These are phyloP conservation scores for Annona squamosa DNA, from an alignment of 164 flowering plant genomes.

Conservation along the genomic window DNA sequence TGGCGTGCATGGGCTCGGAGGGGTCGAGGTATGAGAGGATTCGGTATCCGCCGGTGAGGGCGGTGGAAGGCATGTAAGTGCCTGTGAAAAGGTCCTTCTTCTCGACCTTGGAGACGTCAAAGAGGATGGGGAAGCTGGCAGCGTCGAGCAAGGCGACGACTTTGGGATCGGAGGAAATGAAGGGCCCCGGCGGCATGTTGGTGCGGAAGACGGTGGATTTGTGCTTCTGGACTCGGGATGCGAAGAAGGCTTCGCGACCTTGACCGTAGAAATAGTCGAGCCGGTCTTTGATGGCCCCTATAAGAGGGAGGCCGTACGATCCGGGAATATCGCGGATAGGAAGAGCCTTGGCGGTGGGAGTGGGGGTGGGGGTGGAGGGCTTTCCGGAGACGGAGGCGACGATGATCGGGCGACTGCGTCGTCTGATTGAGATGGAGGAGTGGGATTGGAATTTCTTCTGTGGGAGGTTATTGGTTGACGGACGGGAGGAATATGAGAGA, in stretches of 20 bases:
- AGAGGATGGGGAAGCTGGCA: slow-evolving; percentile 67
- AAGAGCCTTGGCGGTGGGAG: slow-evolving; percentile 19
- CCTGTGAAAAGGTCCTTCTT: slow-evolving; percentile 75
- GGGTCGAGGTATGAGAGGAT: slow-evolving; percentile 76
- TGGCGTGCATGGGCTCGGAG: slow-evolving; percentile 62
- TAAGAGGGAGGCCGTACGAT: slow-evolving; percentile 52
- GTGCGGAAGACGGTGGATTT: slow-evolving; percentile 65
- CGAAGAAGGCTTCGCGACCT: slow-evolving; percentile 63
- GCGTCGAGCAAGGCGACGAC: slow-evolving; percentile 73
- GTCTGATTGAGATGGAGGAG: not conserved
- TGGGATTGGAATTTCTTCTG: slow-evolving; percentile 8
- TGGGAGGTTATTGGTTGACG: slow-evolving; percentile 6
- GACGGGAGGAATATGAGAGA: not conserved
- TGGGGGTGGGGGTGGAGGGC: slow-evolving; percentile 7
- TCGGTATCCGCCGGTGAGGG: slow-evolving; percentile 82
- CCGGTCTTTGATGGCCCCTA: slow-evolving; percentile 65
- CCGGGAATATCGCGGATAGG: slow-evolving; percentile 61
- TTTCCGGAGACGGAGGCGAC: slow-evolving; percentile 31
- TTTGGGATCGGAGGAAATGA: slow-evolving; percentile 41
- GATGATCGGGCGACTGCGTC: slow-evolving; percentile 11
- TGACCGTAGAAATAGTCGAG: slow-evolving; percentile 59
- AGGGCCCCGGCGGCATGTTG: slow-evolving; percentile 88
- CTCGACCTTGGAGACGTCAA: slow-evolving; percentile 68
- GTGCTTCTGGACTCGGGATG: slow-evolving; percentile 42
- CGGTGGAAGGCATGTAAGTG: slow-evolving; percentile 67